These are phyloP conservation scores for Termitomyces sp. DNA, from an alignment of 1,284 basidiomycete genomes.

Conservation along the genomic window DNA sequence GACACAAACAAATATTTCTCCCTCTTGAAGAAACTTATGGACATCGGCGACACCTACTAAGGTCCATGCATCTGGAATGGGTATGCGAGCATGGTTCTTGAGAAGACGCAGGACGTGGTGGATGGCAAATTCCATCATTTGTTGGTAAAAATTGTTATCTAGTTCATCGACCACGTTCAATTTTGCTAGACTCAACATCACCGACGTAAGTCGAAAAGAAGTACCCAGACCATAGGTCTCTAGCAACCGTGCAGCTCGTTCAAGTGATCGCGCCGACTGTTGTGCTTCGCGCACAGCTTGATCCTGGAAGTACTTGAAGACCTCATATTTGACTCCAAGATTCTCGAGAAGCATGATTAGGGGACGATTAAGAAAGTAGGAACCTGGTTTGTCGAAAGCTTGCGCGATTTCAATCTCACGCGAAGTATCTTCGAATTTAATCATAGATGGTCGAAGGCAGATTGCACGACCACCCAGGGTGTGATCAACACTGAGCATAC, in stretches of 20 bases:
- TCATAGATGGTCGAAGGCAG: slow-evolving; percentile 53
- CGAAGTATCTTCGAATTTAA: slow-evolving; percentile 54
- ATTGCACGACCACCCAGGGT: slow-evolving; percentile 40
- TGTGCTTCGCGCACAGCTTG: slow-evolving; percentile 44
- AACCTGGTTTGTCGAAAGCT: slow-evolving; percentile 54
- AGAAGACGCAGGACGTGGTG: slow-evolving; percentile 62
- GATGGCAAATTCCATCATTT: slow-evolving; percentile 46
- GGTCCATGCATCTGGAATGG: slow-evolving; percentile 55
- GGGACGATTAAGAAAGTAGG: slow-evolving; percentile 61
- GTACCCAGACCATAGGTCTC: slow-evolving; percentile 38
- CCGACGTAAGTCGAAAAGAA: slow-evolving; percentile 35
- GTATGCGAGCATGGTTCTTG: slow-evolving; percentile 65
- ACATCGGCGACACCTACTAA: slow-evolving; percentile 67
- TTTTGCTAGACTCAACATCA: slow-evolving; percentile 32
- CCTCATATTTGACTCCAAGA: slow-evolving; percentile 45
- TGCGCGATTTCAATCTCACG: slow-evolving; percentile 57
- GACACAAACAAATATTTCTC: slow-evolving; percentile 56
- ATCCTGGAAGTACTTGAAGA: slow-evolving; percentile 54
- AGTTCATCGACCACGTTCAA: slow-evolving; percentile 27
- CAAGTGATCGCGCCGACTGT: slow-evolving; percentile 37
- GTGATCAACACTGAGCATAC: slow-evolving; percentile 56
- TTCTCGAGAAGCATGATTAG: slow-evolving; percentile 66
- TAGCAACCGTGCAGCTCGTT: slow-evolving; percentile 42
- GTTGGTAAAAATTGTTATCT: slow-evolving; percentile 44
- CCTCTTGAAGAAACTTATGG: slow-evolving; percentile 42